Evolutionary conservation across 257 asterid genomes (phyloP).

Genomic region (Solanum virginianum): DNA sequence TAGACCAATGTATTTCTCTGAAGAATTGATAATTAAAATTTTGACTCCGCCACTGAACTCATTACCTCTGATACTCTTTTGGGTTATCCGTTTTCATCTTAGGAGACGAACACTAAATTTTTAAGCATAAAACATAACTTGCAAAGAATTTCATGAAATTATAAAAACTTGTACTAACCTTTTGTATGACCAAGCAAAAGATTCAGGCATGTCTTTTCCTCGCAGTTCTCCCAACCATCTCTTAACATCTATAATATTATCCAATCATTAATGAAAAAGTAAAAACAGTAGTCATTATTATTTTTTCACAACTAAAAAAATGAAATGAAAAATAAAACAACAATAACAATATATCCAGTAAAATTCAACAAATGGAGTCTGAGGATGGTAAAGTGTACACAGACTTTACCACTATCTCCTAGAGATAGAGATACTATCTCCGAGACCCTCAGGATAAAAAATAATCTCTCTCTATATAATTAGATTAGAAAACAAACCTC

Average conservation of each 20-base stretch:
- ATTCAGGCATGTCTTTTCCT: slow-evolving; percentile 73
- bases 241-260: slow-evolving; percentile 48
- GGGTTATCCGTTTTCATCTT: not conserved
- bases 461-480: not conserved
- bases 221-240: slow-evolving; percentile 84
- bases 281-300: no score
- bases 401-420: no score
- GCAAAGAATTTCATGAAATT: not conserved
- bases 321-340: not conserved
- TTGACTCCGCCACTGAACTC: no score
- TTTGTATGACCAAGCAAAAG: slow-evolving; percentile 89
- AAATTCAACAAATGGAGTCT: no score
- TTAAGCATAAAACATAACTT: not conserved
- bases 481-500: slow-evolving; percentile 33
- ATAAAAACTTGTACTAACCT: slow-evolving; percentile 27
- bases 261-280: not conserved
- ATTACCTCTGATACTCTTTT: not conserved
- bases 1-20: no score
- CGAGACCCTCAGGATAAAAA: not conserved
- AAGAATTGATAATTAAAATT: not conserved
- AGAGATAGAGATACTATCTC: no score
- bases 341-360: no score
- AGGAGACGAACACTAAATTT: not conserved
- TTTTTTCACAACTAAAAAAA: not conserved
- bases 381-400: no score